Evolutionary conservation across 2,329 filamentous ascomycete genomes (phyloP).

Genomic region (Fusarium concolor): DNA sequence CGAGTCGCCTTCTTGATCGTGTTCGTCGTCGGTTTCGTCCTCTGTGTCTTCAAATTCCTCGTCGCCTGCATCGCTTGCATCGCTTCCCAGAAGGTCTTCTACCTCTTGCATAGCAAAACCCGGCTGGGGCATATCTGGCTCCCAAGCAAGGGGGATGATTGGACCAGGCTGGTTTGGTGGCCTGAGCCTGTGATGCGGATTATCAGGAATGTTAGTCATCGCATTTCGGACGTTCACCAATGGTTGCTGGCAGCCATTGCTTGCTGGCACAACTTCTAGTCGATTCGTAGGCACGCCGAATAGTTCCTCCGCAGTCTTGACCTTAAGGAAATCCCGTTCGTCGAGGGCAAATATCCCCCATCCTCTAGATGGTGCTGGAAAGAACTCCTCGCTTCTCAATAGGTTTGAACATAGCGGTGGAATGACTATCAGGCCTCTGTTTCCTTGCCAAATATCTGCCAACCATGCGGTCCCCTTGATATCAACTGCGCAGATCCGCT

Average conservation of each 20-base stretch:
- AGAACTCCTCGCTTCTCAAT: conserved; percentile 49
- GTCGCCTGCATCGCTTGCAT: conserved; percentile 31
- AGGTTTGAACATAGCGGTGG: conserved; percentile 32
- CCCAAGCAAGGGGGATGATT: conserved; percentile 15
- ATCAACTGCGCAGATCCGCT: conserved; percentile 64
- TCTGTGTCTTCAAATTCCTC: conserved; percentile 36
- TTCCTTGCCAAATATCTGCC: conserved; percentile 63
- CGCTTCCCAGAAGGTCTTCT: conserved; percentile 24
- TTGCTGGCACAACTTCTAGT: conserved; percentile 34
- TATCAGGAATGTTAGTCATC: conserved; percentile 46
- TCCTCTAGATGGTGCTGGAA: conserved; percentile 50
- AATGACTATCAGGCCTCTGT: conserved; percentile 46
- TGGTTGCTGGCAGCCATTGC: conserved; percentile 26
- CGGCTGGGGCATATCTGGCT: conserved; percentile 26
- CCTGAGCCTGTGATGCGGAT: conserved; percentile 44
- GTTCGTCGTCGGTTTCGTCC: conserved; percentile 37
- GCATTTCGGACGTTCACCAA: conserved; percentile 46
- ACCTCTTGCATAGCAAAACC: conserved; percentile 19
- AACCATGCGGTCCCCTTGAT: conserved; percentile 62
- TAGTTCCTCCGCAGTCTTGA: conserved; percentile 50
- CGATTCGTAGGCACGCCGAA: conserved; percentile 46
- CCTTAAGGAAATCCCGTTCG: conserved; percentile 56
- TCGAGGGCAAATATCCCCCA: conserved; percentile 64
- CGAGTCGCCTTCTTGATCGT: conserved; percentile 22
- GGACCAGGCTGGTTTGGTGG: conserved; percentile 4